A percentile compares a stretch with the other conserved stretches of the same genome.
Evolutionary conservation across 306 rosid genomes (phyloP).

Genomic region (Carpinus fangiana): DNA sequence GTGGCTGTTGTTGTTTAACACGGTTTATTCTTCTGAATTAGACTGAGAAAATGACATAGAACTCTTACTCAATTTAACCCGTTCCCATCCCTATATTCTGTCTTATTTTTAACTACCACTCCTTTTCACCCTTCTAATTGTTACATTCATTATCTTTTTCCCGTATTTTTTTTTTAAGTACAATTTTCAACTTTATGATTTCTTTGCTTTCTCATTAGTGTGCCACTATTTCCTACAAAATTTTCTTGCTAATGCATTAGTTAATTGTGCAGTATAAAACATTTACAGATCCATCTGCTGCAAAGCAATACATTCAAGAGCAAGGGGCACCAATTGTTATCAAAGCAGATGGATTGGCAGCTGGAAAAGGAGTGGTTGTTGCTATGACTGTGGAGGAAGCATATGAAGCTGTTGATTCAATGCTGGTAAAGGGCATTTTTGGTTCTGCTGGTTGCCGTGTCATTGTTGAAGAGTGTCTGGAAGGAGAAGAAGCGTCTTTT

Average conservation of each 20-base stretch:
- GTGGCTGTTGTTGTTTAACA: neutral
- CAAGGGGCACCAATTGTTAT: conserved; percentile 88
- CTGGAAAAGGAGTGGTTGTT: conserved; percentile 93
- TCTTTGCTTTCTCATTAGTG: neutral
- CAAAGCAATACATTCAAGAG: conserved; percentile 77
- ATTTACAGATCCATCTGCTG: conserved; percentile 71
- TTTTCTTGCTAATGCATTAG: conserved; percentile 23
- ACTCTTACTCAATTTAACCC: neutral
- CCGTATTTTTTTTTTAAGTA: neutral
- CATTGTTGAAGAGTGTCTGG: conserved; percentile 85
- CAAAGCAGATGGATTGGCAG: conserved; percentile 96
- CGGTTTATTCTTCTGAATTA: neutral
- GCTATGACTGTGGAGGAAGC: conserved; percentile 81
- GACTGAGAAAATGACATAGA: neutral
- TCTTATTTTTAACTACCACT: neutral
- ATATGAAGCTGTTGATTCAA: conserved; percentile 85
- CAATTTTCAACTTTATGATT: neutral
- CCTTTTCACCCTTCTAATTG: neutral
- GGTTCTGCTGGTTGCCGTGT: conserved; percentile 88
- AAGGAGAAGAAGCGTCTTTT: conserved; percentile 95
- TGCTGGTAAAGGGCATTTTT: conserved; percentile 82
- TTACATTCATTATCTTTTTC: neutral
- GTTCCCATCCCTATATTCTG: neutral
- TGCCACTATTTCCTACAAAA: neutral
- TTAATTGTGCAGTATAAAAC: conserved; percentile 72